Evolutionary conservation across 179 eudicot species (phyloP), one percentile per base, ranked within the genome.

Genomic region (Spinacia oleracea): DNA sequence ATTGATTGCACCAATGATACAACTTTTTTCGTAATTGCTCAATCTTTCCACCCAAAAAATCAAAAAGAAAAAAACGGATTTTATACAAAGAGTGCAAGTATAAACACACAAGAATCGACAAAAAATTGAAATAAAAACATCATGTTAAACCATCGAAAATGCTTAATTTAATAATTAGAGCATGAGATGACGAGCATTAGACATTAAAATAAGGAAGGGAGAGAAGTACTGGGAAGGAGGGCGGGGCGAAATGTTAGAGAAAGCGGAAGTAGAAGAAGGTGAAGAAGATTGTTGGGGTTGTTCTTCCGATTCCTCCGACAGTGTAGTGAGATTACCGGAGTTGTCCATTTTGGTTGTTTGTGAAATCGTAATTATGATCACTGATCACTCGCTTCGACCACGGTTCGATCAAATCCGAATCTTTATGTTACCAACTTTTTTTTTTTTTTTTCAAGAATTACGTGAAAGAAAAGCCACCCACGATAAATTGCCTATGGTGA

Each of bases 181-280:
- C 1, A 68, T 25, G 34, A 23, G 48, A 10, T 58, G 11, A 25
- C 4, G 40, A 14, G 59, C 20, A 21, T 31, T 20, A 18, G 20
- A 18, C 56, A 43, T 43, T 25, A 18, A 58, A 18, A 10, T 58
- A 56, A 6, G 1, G 34, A 14, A 20, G 43, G 4, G 35, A 43
- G 75, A 65, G 34, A 81, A 50, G 77, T 79, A 89, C 91, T 73
- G 88, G 42, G 34, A 51, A 29, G 90, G 77, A 77, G 90, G 91
- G 38, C 88, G 91, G 79, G 66, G 81, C 48, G 91, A 89, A 25
- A 77, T 64, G 45, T 86, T 66, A 9, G 88, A 72, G 82, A 85
- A 89, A 21, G 85, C 89, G 35, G 91, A 87, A n/a, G 72, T 32
- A 43, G 80, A 79, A 21, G 74, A 53, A 46, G 77, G 59, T 34